Evolutionary conservation across 1,284 basidiomycete genomes (phyloP), one percentile per base, ranked within the genome.

Genomic region (Anthracocystis walkeri): DNA sequence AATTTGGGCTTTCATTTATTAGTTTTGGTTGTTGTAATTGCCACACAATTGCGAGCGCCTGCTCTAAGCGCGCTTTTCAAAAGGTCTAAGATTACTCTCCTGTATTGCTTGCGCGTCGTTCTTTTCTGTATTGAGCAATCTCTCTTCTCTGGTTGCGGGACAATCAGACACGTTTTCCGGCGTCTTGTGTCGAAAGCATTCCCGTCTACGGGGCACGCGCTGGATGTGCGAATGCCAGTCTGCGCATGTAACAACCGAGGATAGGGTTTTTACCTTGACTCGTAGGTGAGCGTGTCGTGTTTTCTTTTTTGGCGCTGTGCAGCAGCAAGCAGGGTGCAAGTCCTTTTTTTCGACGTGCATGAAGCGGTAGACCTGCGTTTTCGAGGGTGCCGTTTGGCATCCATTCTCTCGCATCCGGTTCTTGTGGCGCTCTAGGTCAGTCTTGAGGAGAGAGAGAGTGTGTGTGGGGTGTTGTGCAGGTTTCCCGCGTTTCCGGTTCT

Each of bases 401-500:
- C 46, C 41, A n/a, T 35, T 40, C 52, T 23, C n/a, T n/a, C n/a
- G n/a, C 23, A 49, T 49, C 31, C 48, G n/a, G 6, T 10, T 29
- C 18, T 25, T 29, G 46, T 29, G 46, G n/a, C 29, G 48, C 29
- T 31, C 20, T 31, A 8, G 27, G 29, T n/a, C 48, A 31, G 27
- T 20, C 18, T 31, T 48, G 7, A 31, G 7, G 18, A 49, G 48
- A 29, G n/a, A 27, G 48, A 18, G 14, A 3, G 12, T 18, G 27
- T 49, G 48, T 49, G 48, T 49, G 48, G 31, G 48, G 48, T 27
- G 46, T 49, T n/a, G 27, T 20, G 18, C n/a, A 18, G 5, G 27
- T 49, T 31, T 46, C 46, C 46, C 27, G 29, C 46, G 27, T 31
- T n/a, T n/a, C n/a, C 14, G 7, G 18, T 27, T 7, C 20, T 49